Evolutionary conservation across 2,329 filamentous ascomycete species (phyloP).

Genomic region (Nothomitra cinnamomea): DNA sequence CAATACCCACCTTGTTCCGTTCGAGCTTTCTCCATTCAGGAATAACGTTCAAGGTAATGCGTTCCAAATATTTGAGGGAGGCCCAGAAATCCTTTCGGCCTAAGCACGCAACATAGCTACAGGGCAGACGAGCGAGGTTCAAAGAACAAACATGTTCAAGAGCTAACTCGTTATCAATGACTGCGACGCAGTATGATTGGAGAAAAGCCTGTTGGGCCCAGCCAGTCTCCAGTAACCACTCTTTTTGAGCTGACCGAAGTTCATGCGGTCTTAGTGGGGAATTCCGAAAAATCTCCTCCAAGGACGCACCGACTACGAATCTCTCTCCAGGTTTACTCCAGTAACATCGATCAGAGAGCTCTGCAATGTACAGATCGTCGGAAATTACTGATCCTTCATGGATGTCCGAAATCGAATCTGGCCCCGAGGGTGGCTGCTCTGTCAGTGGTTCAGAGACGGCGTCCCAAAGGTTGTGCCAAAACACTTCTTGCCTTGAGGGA

Average conservation of each 20-base stretch:
- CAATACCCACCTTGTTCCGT: slow-evolving; percentile 33
- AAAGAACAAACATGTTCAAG: slow-evolving; percentile 40
- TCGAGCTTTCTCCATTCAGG: slow-evolving; percentile 47
- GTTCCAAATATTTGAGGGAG: slow-evolving; percentile 34
- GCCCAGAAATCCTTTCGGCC: slow-evolving; percentile 44
- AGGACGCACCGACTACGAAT: slow-evolving; percentile 19
- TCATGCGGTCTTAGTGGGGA: slow-evolving; percentile 32
- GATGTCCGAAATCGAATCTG: too few species aligned
- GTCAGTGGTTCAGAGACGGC: too few species aligned
- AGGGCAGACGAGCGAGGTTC: slow-evolving; percentile 47
- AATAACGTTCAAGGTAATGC: slow-evolving; percentile 42
- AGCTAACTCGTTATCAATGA: slow-evolving; percentile 40
- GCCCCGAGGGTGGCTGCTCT: too few species aligned
- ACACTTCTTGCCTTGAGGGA: too few species aligned
- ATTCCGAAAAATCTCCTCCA: slow-evolving; percentile 8
- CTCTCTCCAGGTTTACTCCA: slow-evolving; percentile 28
- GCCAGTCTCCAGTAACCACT: slow-evolving; percentile 50
- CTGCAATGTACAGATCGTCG: too few species aligned
- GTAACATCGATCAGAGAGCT: too few species aligned
- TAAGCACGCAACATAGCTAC: slow-evolving; percentile 39
- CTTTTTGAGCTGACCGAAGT: slow-evolving; percentile 45
- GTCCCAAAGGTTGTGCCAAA: too few species aligned
- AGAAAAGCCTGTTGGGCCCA: slow-evolving; percentile 54
- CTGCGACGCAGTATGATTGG: slow-evolving; percentile 46
- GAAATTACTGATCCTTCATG: too few species aligned